phyloP scores from a whole-genome alignment of 2,329 filamentous ascomycete species.

The Trichoderma atroviride region DNA sequence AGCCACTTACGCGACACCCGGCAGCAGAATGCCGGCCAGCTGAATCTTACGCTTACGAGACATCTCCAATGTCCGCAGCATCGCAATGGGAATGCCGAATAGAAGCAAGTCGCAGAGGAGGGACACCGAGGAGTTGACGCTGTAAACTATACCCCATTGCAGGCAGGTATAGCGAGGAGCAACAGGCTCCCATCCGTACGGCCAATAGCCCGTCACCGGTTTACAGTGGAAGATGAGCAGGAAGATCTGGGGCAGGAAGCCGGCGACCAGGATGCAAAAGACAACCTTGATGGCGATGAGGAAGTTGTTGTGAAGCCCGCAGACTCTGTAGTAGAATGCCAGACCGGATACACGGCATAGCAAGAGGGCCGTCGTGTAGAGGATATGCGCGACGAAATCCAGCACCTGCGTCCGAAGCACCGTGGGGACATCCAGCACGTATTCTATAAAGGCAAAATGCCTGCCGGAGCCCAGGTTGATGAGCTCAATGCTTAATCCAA shows the following conservation, averaged over 20 bases:
- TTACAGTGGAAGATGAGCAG: constrained; percentile 55
- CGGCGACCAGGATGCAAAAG: constrained; percentile 43
- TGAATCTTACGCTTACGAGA: constrained; percentile 49
- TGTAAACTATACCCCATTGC: constrained; percentile 55
- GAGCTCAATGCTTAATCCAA: constrained; percentile 46
- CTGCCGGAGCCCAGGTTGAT: constrained; percentile 53
- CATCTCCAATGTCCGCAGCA: constrained; percentile 51
- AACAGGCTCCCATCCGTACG: constrained; percentile 51
- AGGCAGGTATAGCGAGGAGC: constrained; percentile 48
- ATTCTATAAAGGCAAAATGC: constrained; percentile 50
- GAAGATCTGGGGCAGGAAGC: constrained; percentile 52
- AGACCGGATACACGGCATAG: constrained; percentile 55
- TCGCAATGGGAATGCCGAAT: constrained; percentile 53
- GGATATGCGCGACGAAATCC: constrained; percentile 54
- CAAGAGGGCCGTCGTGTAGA: constrained; percentile 55
- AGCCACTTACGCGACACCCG: constrained; percentile 49
- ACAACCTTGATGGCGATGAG: constrained; percentile 41
- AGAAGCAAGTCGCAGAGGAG: constrained; percentile 54
- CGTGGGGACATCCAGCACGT: constrained; percentile 47
- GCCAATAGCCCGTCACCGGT: constrained; percentile 55
- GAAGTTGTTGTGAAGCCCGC: constrained; percentile 43
- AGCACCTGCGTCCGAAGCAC: constrained; percentile 49
- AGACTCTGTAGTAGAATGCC: constrained; percentile 54
- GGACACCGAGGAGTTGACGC: constrained; percentile 53
- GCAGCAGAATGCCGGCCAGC: constrained; percentile 51